Evolutionary conservation across 2,329 filamentous ascomycete species (phyloP).

Genomic region (Aspergillus tubingensis): DNA sequence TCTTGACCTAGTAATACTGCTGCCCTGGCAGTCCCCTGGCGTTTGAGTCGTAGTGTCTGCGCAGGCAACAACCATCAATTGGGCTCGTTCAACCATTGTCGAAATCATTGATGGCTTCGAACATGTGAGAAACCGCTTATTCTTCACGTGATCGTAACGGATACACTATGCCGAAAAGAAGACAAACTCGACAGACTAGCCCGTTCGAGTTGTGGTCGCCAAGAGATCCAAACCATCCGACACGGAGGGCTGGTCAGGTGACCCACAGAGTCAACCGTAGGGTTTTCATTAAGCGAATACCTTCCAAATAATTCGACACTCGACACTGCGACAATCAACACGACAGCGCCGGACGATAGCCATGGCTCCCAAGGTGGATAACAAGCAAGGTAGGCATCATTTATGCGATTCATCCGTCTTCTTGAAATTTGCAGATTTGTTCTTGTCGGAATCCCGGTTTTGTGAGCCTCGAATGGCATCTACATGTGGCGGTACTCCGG

Average conservation of each 20-base stretch:
- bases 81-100: background rate
- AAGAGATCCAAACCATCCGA: conserved; percentile 13
- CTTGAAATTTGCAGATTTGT: conserved; percentile 39
- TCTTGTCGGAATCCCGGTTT: conserved; percentile 23
- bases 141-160: background rate
- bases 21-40: background rate
- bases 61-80: background rate
- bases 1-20: background rate
- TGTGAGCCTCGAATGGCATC: conserved; percentile 19
- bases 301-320: conserved; percentile 41
- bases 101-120: background rate
- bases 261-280: conserved; percentile 40
- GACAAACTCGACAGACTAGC: background rate
- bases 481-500: background rate
- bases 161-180: background rate
- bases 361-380: conserved; percentile 50
- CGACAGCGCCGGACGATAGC: conserved; percentile 48
- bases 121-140: background rate
- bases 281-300: conserved; percentile 46
- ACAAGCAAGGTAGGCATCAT: conserved; percentile 48
- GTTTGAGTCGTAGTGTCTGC: background rate
- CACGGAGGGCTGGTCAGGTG: conserved; percentile 34
- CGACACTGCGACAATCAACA: conserved; percentile 48
- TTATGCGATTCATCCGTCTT: conserved; percentile 20
- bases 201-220: conserved; percentile 6